These are phyloP conservation scores for Chenopodium suecicum DNA, from an alignment of 148 eudicot species.

Conservation along the genomic window DNA sequence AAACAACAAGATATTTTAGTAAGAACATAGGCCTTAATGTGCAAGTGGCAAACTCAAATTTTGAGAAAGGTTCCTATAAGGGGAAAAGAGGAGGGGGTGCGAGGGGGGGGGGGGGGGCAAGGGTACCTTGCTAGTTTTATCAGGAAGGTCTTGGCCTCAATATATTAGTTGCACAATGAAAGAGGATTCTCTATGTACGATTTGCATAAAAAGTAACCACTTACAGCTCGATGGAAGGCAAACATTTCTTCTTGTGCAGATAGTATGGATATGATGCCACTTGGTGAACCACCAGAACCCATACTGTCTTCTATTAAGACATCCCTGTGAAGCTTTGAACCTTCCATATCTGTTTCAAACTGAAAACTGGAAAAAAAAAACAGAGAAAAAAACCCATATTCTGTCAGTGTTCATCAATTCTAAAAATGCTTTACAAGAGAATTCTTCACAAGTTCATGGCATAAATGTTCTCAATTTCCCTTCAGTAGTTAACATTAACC, in stretches of 20 bases:
- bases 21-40: too few species aligned
- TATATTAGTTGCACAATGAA: too few species aligned
- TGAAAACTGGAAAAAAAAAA: conserved; percentile 65
- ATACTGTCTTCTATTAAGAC: conserved; percentile 77
- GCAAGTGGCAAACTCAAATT: too few species aligned
- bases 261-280: conserved; percentile 73
- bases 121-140: neutral
- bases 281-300: conserved; percentile 59
- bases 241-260: conserved; percentile 94
- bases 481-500: neutral
- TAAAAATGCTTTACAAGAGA: neutral
- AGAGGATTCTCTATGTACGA: neutral
- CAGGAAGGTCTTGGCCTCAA: neutral
- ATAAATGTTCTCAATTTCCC: neutral
- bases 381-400: neutral
- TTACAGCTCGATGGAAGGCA: conserved; percentile 92
- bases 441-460: neutral
- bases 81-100: neutral
- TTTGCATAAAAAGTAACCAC: conserved; percentile 23
- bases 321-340: conserved; percentile 73
- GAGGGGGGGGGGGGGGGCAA: neutral
- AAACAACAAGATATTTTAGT: neutral
- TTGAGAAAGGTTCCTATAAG: neutral
- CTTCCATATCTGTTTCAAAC: conserved; percentile 95
- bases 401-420: neutral